A percentile compares a stretch with the other conserved stretches of the same genome.
Conservation (phyloP, 1,139 yeast species). For the Sugiyamaella grinbergsii region DNA sequence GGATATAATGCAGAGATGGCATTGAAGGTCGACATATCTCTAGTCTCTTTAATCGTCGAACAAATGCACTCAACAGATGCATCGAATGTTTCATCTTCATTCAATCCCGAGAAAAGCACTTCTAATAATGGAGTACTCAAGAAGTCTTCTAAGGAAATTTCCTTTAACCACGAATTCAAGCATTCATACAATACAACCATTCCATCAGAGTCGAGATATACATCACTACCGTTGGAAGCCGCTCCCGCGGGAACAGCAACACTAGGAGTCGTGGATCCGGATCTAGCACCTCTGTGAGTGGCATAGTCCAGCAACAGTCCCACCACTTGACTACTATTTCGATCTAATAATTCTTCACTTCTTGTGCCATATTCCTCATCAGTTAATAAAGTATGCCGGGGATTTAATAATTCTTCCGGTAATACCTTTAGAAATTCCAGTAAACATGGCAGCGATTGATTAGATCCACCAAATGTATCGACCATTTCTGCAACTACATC, state of each 20-base stretch:
- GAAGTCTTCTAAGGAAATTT: conserved; percentile 70
- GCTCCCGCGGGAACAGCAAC: neutral
- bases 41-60: conserved; percentile 76
- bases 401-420: conserved; percentile 88
- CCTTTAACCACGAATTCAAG: conserved; percentile 86
- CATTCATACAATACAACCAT: conserved; percentile 63
- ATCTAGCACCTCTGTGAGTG: conserved; percentile 16
- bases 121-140: conserved; percentile 64
- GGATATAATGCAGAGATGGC: conserved; percentile 68
- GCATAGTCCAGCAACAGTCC: conserved; percentile 49
- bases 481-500: conserved; percentile 72
- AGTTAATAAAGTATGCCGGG: conserved; percentile 73
- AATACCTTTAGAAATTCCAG: conserved; percentile 81
- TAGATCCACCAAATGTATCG: conserved; percentile 47
- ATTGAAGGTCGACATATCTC: conserved; percentile 60
- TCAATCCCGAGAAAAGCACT: conserved; percentile 70
- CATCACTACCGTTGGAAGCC: neutral
- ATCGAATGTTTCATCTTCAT: conserved; percentile 59
- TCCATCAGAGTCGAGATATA: conserved; percentile 6
- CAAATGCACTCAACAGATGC: conserved; percentile 85
- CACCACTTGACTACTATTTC: conserved; percentile 71
- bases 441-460: conserved; percentile 47
- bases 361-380: conserved; percentile 77
- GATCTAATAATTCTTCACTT: conserved; percentile 60
- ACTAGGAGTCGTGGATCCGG: conserved; percentile 9